A percentile compares a stretch with the other conserved stretches of the same genome.
These are phyloP conservation scores for Periconia macrospinosa DNA, from an alignment of 2,329 filamentous ascomycete species.

Conservation along the genomic window DNA sequence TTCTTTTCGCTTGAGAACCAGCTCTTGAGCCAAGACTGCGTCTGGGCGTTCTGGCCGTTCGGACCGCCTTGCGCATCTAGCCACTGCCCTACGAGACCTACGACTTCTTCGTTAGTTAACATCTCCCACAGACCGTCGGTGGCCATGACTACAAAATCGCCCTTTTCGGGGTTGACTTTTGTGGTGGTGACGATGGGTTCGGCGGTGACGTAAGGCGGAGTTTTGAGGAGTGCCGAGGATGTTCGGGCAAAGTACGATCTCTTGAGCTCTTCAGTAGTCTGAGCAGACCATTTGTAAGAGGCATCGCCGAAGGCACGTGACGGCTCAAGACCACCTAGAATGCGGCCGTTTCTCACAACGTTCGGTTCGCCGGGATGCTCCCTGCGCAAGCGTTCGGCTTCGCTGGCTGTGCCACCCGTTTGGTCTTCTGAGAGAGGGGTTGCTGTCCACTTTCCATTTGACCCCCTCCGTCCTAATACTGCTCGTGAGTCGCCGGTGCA, in stretches of 20 bases:
- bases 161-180: conserved; percentile 82
- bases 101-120: conserved; percentile 97
- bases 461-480: conserved; percentile 77
- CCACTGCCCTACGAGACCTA: conserved; percentile 96
- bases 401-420: conserved; percentile 84
- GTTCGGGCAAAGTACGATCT: conserved; percentile 84
- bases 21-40: conserved; percentile 67
- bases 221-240: conserved; percentile 76
- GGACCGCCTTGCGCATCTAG: conserved; percentile 71
- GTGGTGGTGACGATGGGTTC: conserved; percentile 95
- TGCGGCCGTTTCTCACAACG: conserved; percentile 85
- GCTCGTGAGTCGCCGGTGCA: conserved; percentile 97
- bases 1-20: conserved; percentile 64
- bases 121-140: conserved; percentile 99
- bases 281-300: conserved; percentile 91
- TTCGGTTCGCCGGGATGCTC: conserved; percentile 88
- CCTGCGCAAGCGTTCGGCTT: conserved; percentile 77
- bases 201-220: conserved; percentile 94
- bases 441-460: conserved; percentile 88
- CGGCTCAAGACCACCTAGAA: conserved; percentile 89
- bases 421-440: conserved; percentile 90
- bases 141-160: conserved; percentile 94
- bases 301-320: conserved; percentile 95
- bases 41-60: conserved; percentile 38
- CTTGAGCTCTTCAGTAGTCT: conserved; percentile 81